phyloP scores from a whole-genome alignment of 352 stramenopile species.

The Pythium biforme region DNA sequence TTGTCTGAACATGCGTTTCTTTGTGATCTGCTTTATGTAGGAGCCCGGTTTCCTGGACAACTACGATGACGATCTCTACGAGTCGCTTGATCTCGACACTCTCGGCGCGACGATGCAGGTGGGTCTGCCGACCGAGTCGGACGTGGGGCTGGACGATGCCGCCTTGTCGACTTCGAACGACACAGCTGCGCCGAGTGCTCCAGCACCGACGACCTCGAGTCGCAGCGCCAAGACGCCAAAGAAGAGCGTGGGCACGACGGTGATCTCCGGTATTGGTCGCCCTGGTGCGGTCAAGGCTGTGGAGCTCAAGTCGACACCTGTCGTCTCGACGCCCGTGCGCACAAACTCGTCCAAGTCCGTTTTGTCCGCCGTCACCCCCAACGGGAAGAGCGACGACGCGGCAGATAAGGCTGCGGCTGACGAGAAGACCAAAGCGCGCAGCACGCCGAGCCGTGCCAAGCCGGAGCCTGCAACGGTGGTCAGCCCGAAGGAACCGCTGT shows the following conservation, averaged over 20 bases:
- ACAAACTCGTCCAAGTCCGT: slow-evolving; percentile 41
- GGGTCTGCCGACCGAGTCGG: slow-evolving; percentile 64
- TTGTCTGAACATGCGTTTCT: not conserved
- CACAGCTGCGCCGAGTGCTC: not conserved
- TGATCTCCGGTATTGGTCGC: slow-evolving; percentile 74
- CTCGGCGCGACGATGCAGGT: slow-evolving; percentile 74
- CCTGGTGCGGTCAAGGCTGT: slow-evolving; percentile 72
- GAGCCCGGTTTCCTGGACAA: slow-evolving; percentile 94
- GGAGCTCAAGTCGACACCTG: slow-evolving; percentile 74
- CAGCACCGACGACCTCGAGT: slow-evolving; percentile 8
- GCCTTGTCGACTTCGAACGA: slow-evolving; percentile 20
- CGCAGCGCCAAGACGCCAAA: slow-evolving; percentile 62
- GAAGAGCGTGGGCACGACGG: slow-evolving; percentile 48
- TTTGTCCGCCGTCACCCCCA: slow-evolving; percentile 32
- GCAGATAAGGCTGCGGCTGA: slow-evolving; percentile 33
- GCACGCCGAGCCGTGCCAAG: slow-evolving; percentile 48
- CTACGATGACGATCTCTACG: slow-evolving; percentile 95
- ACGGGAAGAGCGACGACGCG: slow-evolving; percentile 51
- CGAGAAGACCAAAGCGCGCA: slow-evolving; percentile 45
- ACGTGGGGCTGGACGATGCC: slow-evolving; percentile 64
- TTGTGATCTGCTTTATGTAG: slow-evolving; percentile 20
- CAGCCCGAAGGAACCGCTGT: slow-evolving; percentile 33
- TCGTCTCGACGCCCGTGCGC: slow-evolving; percentile 37
- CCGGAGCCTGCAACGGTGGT: slow-evolving; percentile 35
- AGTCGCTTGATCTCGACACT: slow-evolving; percentile 93